Base-by-base conservation (phyloP, 2,329 filamentous ascomycete species). In the Colletotrichum abscissum region DNA sequence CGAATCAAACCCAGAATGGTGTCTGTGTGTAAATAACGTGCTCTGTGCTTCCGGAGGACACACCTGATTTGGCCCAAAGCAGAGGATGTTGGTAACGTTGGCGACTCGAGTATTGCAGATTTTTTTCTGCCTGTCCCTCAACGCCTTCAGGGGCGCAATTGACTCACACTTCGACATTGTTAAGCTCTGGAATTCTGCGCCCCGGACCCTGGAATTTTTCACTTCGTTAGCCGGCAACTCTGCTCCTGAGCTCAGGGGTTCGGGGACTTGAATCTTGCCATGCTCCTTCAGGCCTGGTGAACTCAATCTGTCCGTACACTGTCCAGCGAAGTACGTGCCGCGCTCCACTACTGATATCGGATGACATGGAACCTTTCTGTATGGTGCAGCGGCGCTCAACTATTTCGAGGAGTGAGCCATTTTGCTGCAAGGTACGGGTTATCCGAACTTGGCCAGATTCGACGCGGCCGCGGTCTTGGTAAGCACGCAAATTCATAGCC, bases 1-100 rank as follows among this genome's bases (percentile, higher is more conserved):
- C 64, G 65, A 72, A 59, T 59, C 69, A 72, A 33, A 30, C 24
- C 54, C 30, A 58, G 52, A 14, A 63, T 28, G 38, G 52, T 65
- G 69, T 63, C 65, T 72, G 55, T 69, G 64, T 72, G 69, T 58
- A 63, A 67, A 63, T 63, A 42, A 72, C 35, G 22, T 67, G 63
- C 64, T 68, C 63, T 72, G 65, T 57, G 58, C 69, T 52, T 35
- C 52, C 65, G 69, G 69, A 69, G 65, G 54, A 52, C 2, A 49
- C 24, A 63, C 16, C 69, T 69, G 19, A 35, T 63, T 72, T 63
- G 35, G 69, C 69, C 52, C 16, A 69, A 28, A 19, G 19, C 46
- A n/a, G 5, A 56, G 11, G 38, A 42, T 11, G 24, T 49, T 46
- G 46, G 35, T 12, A 30, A 38, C 11, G 57, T 26, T 67, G 69